phyloP scores from a whole-genome alignment of 1,139 yeast species.

The Protomyces pachydermus region DNA sequence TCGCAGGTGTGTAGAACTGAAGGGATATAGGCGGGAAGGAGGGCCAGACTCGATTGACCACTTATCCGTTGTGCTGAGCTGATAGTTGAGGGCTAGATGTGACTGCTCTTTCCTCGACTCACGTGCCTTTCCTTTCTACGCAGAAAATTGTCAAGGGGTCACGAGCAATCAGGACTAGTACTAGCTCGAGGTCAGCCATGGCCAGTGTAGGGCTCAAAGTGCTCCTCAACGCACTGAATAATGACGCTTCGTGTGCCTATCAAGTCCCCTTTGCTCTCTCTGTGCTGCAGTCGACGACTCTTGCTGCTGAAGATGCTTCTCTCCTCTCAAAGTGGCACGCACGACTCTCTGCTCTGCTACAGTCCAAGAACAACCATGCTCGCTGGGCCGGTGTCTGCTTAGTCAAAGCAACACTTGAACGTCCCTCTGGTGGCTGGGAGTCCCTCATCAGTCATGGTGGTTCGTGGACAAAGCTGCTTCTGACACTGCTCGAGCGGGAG shows the following conservation, averaged over 20 bases:
- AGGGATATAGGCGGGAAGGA: too few species aligned
- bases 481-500: constrained; percentile 21
- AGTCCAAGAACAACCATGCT: constrained; percentile 12
- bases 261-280: constrained; percentile 3
- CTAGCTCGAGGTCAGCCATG: not conserved
- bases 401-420: constrained; percentile 20
- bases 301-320: constrained; percentile 11
- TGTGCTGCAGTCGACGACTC: not conserved
- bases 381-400: constrained; percentile 27
- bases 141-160: too few species aligned
- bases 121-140: too few species aligned
- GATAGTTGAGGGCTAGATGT: too few species aligned
- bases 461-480: constrained; percentile 24
- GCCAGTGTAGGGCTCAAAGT: constrained; percentile 1
- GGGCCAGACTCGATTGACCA: too few species aligned
- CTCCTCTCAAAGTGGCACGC: constrained; percentile 18
- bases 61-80: too few species aligned
- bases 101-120: too few species aligned
- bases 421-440: constrained; percentile 20
- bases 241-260: constrained; percentile 4
- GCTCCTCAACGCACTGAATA: constrained; percentile 6
- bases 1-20: too few species aligned
- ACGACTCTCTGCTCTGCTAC: constrained; percentile 19
- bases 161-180: too few species aligned
- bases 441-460: constrained; percentile 22